Conservation (phyloP, 495 filamentous ascomycete species). For the Sabuloglossum arenarium region DNA sequence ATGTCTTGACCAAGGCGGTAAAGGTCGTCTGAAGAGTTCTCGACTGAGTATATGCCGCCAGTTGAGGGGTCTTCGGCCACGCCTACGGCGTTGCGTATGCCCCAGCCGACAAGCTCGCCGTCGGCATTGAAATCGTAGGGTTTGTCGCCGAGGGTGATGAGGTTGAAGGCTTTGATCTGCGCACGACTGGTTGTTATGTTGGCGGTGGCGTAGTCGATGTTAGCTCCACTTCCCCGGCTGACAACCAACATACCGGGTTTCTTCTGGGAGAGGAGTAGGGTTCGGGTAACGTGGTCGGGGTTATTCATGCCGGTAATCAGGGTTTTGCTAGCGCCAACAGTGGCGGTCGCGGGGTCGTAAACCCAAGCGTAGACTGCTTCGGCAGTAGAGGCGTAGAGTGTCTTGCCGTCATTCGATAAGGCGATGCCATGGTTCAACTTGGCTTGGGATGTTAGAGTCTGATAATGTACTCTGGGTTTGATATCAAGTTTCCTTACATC, state of each 20-base stretch:
- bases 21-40: slow-evolving; percentile 52
- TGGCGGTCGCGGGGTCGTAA: slow-evolving; percentile 29
- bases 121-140: slow-evolving; percentile 23
- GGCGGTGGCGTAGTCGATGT: slow-evolving; percentile 32
- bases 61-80: slow-evolving; percentile 33
- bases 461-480: neutral
- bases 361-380: slow-evolving; percentile 35
- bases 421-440: slow-evolving; percentile 49
- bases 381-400: slow-evolving; percentile 39
- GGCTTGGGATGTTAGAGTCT: neutral
- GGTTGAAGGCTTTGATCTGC: slow-evolving; percentile 45
- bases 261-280: slow-evolving; percentile 32
- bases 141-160: slow-evolving; percentile 21
- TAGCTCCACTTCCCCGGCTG: slow-evolving; percentile 37
- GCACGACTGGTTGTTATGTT: slow-evolving; percentile 30
- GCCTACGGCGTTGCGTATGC: slow-evolving; percentile 51
- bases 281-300: slow-evolving; percentile 39
- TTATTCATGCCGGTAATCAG: slow-evolving; percentile 38
- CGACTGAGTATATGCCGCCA: slow-evolving; percentile 42
- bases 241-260: slow-evolving; percentile 33
- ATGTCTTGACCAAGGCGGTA: slow-evolving; percentile 33
- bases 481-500: slow-evolving; percentile 21
- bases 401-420: slow-evolving; percentile 36
- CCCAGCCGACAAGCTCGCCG: slow-evolving; percentile 45
- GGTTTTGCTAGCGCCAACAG: slow-evolving; percentile 20